Evolutionary conservation across 805 yeast genomes (phyloP), one percentile per base, ranked within the genome.

Genomic region (Saturnispora sanitii): DNA sequence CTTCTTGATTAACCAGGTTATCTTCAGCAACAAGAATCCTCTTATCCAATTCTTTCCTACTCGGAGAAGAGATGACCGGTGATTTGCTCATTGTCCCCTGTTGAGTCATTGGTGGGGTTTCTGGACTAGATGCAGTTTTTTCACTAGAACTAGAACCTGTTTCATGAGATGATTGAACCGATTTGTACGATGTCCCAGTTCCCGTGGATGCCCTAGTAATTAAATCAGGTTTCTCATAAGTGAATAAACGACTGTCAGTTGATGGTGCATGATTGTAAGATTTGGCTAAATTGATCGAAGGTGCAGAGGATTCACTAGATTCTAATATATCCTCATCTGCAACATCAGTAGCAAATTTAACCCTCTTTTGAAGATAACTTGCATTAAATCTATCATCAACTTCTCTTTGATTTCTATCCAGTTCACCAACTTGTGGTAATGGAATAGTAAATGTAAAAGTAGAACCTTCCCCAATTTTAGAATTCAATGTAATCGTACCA

Each of bases 1-100:
- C 96, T 61, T 88, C 95, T 58, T 90, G 97, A 56, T 92, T 92
- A 8, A 92, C 96, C 49, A 71, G 65, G 54, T 92, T 92, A 54
- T 92, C 98, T 55, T 92, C 98, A 0, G 96, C 97, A 13, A 92
- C 90, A 35, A 92, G 66, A 18, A 92, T 77, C 38, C 69, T 63
- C 39, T 69, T 15, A 13, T 31, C 23, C 6, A 31, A 22, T 11
- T 28, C 21, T 9, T n/a, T 17, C n/a, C n/a, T 8, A n/a, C 31
- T 15, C 12, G 38, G n/a, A 12, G 27, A 8, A 18, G 37, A n/a
- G 13, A 28, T 21, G 5, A 9, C 25, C 15, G 6, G 22, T 33
- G 22, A n/a, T 18, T 19, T 6, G 16, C 25, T 11, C 35, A 27
- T 6, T 6, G 30, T 12, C 6, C 6, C 16, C 6, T 12, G 7